These are phyloP conservation scores for Alloteropsis angusta DNA, from an alignment of 202 grass and related monocot species.

Conservation along the genomic window DNA sequence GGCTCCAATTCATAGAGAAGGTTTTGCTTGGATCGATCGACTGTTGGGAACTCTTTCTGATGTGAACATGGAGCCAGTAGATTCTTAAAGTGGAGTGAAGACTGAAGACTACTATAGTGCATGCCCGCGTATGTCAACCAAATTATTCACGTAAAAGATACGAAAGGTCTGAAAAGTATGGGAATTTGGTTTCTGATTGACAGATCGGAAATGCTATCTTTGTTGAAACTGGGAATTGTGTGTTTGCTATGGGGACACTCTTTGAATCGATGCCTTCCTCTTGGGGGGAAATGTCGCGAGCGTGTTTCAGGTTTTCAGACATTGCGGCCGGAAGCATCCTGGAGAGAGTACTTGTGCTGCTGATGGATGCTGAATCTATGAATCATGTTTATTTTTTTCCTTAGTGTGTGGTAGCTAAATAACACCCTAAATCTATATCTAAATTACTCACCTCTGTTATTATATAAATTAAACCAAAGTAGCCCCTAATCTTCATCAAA, in stretches of 20 bases:
- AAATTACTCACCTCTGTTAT: too few relatives aligned
- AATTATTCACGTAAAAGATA: background rate
- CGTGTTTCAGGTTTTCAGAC: conserved; percentile 9
- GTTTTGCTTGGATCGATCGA: background rate
- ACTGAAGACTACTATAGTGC: background rate
- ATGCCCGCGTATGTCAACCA: background rate
- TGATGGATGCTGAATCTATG: background rate
- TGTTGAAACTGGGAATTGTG: background rate
- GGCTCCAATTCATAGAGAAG: background rate
- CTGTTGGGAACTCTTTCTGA: background rate
- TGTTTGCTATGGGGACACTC: background rate
- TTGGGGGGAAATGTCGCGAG: background rate
- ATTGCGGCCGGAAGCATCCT: conserved; percentile 10
- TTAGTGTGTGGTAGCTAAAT: background rate
- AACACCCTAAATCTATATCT: too few relatives aligned
- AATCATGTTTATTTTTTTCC: background rate
- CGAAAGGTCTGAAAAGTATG: background rate
- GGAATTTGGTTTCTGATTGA: background rate
- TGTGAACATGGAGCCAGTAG: conserved; percentile 3
- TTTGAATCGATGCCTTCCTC: background rate
- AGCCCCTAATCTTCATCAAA: too few relatives aligned
- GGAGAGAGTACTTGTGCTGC: background rate
- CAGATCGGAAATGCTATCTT: background rate
- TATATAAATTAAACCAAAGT: too few relatives aligned
- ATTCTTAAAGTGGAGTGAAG: background rate